These are phyloP conservation scores for Aureobasidium sp. DNA, from an alignment of 2,329 filamentous ascomycete genomes.

Conservation along the genomic window DNA sequence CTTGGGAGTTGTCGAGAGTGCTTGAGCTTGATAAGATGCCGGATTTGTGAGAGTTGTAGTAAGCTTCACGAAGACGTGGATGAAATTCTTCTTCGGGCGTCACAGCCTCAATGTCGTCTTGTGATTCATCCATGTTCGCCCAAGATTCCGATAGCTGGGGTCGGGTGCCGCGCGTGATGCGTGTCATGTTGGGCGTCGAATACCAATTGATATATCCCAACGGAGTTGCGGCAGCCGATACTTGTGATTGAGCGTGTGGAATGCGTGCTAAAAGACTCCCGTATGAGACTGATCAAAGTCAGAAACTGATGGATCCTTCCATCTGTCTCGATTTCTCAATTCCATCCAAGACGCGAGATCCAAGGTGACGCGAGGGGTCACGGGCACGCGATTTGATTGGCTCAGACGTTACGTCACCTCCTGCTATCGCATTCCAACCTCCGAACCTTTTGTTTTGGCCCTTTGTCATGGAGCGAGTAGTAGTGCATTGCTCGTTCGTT, in stretches of 20 bases:
- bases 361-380: slow-evolving; percentile 7
- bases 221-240: background rate
- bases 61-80: slow-evolving; percentile 10
- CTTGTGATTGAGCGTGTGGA: background rate
- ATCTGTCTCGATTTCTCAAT: background rate
- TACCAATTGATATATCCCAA: background rate
- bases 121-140: slow-evolving; percentile 14
- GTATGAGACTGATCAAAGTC: background rate
- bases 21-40: background rate
- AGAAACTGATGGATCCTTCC: background rate
- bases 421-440: background rate
- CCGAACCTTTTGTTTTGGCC: background rate
- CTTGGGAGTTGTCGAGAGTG: background rate
- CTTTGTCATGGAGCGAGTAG: slow-evolving; percentile 3
- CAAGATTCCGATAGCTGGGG: slow-evolving; percentile 17
- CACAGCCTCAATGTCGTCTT: background rate
- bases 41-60: slow-evolving; percentile 8
- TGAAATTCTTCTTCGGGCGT: background rate
- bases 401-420: background rate
- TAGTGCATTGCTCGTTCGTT: background rate
- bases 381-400: slow-evolving; percentile 6
- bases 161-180: slow-evolving; percentile 2
- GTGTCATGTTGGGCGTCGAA: slow-evolving; percentile 9
- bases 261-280: background rate
- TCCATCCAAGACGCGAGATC: slow-evolving; percentile 1